A percentile compares a stretch with the other conserved stretches of the same genome.
These are phyloP conservation scores for Boletus reticulatus DNA, from an alignment of 768 basidiomycete genomes.

Conservation along the genomic window DNA sequence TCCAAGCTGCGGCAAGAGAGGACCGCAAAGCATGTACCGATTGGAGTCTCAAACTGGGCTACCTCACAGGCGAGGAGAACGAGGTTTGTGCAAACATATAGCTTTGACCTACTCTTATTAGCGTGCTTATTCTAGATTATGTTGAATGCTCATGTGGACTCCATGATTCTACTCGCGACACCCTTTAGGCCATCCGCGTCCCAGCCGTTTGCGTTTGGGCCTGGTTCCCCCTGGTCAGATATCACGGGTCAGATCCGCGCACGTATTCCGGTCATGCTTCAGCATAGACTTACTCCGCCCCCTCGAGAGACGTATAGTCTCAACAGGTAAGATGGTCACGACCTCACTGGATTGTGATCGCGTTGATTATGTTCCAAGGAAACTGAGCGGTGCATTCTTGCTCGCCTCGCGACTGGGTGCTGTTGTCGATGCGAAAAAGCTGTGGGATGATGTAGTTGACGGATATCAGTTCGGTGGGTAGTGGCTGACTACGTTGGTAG, in stretches of 20 bases:
- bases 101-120: background rate
- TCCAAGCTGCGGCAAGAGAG: constrained; percentile 71
- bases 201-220: constrained; percentile 81
- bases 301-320: constrained; percentile 93
- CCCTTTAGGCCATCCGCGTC: constrained; percentile 70
- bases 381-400: constrained; percentile 80
- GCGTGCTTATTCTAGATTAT: constrained; percentile 47
- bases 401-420: constrained; percentile 75
- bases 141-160: constrained; percentile 82
- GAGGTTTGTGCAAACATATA: constrained; percentile 45
- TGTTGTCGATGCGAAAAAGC: constrained; percentile 61
- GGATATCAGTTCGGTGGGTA: constrained; percentile 17
- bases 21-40: constrained; percentile 66
- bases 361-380: constrained; percentile 36
- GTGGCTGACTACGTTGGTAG: background rate
- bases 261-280: constrained; percentile 88
- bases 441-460: constrained; percentile 74
- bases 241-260: constrained; percentile 77
- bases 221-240: constrained; percentile 57
- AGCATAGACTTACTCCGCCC: constrained; percentile 85
- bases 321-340: constrained; percentile 60
- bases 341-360: background rate
- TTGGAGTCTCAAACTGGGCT: constrained; percentile 81
- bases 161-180: constrained; percentile 79
- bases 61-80: constrained; percentile 86